A percentile compares a stretch with the other conserved stretches of the same genome.
Conservation (phyloP, 1,139 yeast species). For the Blastobotrys elegans region DNA sequence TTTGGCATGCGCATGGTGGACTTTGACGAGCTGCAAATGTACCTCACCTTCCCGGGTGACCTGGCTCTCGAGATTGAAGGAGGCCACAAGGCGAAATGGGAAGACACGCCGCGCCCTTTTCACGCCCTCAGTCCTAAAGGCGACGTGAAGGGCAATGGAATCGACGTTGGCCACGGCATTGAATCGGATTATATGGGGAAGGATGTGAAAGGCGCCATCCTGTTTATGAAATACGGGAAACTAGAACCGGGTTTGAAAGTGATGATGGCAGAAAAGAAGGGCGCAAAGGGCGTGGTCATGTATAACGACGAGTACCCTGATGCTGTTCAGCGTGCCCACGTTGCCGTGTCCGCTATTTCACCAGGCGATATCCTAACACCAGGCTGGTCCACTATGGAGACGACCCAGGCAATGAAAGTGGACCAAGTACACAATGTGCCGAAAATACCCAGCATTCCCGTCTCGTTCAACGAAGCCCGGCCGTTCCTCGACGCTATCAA, state of each 20-base stretch:
- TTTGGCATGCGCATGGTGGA: conserved; percentile 50
- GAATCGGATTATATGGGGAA: conserved; percentile 47
- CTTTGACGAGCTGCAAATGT: conserved; percentile 48
- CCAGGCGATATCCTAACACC: conserved; percentile 82
- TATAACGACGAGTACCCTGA: conserved; percentile 41
- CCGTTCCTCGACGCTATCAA: conserved; percentile 45
- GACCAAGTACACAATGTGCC: conserved; percentile 54
- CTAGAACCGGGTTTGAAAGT: conserved; percentile 50
- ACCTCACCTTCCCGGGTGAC: conserved; percentile 51
- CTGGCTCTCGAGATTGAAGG: conserved; percentile 24
- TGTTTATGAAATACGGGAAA: conserved; percentile 60
- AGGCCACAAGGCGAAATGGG: conserved; percentile 28
- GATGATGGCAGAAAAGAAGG: conserved; percentile 45
- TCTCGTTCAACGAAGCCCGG: conserved; percentile 66
- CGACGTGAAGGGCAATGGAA: conserved; percentile 46
- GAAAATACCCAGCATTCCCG: conserved; percentile 68
- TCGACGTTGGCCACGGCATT: conserved; percentile 65
- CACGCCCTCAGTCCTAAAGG: conserved; percentile 67
- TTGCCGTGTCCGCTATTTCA: conserved; percentile 58
- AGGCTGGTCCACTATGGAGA: conserved; percentile 57
- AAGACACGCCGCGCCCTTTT: conserved; percentile 42
- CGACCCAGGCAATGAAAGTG: conserved; percentile 36
- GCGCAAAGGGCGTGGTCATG: conserved; percentile 54
- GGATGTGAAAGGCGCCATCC: conserved; percentile 41
- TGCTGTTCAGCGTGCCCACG: conserved; percentile 57